These are phyloP conservation scores for Cryptococcus deneoformans DNA, from an alignment of 1,284 basidiomycete species.

Conservation along the genomic window DNA sequence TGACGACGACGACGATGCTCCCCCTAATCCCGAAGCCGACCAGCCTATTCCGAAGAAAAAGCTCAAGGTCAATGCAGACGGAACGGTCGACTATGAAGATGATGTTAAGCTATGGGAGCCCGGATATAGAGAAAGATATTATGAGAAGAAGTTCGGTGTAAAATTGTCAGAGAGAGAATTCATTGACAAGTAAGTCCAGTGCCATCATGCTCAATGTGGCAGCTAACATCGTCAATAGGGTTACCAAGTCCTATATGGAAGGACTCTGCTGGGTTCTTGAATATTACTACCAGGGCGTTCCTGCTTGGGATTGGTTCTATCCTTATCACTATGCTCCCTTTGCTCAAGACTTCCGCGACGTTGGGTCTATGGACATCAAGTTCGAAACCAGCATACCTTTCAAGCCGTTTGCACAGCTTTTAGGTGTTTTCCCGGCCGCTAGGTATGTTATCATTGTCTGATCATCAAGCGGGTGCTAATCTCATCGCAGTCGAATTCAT, in stretches of 20 bases:
- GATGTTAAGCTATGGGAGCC: constrained; percentile 91
- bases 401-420: constrained; percentile 95
- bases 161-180: constrained; percentile 69
- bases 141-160: constrained; percentile 87
- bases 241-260: constrained; percentile 84
- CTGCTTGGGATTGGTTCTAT: constrained; percentile 99
- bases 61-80: constrained; percentile 78
- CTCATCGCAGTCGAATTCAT: constrained; percentile 65
- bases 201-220: not conserved
- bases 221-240: constrained; percentile 51
- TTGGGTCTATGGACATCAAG: constrained; percentile 71
- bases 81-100: constrained; percentile 67
- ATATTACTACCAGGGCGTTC: constrained; percentile 98
- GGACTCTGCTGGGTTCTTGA: constrained; percentile 95
- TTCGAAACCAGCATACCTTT: constrained; percentile 76
- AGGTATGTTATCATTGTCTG: constrained; percentile 55
- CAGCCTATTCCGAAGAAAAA: constrained; percentile 52
- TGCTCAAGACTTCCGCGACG: constrained; percentile 86
- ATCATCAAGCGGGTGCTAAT: not conserved
- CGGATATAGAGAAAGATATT: constrained; percentile 94
- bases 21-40: constrained; percentile 47
- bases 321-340: constrained; percentile 99
- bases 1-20: constrained; percentile 49
- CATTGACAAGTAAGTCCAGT: constrained; percentile 64
- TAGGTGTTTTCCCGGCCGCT: constrained; percentile 96